Conservation (phyloP, 2,329 filamentous ascomycete species). For the Xylariomycetidae sp. region DNA sequence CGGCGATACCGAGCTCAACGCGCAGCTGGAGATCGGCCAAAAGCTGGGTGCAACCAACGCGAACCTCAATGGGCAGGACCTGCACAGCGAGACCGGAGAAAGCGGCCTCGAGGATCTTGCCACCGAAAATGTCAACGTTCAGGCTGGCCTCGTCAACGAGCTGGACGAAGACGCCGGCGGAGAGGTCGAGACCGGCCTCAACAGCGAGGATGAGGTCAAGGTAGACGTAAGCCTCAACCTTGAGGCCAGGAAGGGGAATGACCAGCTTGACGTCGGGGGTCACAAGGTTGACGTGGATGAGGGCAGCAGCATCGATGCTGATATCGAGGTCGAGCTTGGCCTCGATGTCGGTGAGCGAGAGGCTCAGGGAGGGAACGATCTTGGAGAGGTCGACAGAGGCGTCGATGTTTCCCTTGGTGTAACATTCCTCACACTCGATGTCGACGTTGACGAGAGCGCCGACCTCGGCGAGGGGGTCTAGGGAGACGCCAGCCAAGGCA, state of each 20-base stretch:
- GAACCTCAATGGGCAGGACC: slow-evolving; percentile 41
- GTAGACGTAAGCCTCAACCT: slow-evolving; percentile 41
- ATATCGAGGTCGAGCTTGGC: slow-evolving; percentile 47
- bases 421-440: slow-evolving; percentile 43
- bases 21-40: slow-evolving; percentile 47
- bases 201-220: slow-evolving; percentile 49
- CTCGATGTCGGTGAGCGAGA: slow-evolving; percentile 47
- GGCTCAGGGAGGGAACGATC: slow-evolving; percentile 34
- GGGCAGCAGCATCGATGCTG: slow-evolving; percentile 37
- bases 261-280: slow-evolving; percentile 39
- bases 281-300: slow-evolving; percentile 48
- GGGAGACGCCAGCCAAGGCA: slow-evolving; percentile 20
- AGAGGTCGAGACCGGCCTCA: slow-evolving; percentile 45
- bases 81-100: slow-evolving; percentile 46
- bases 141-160: slow-evolving; percentile 41
- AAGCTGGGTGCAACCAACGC: slow-evolving; percentile 39
- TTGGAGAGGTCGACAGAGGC: slow-evolving; percentile 38
- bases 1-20: slow-evolving; percentile 37
- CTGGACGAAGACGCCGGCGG: slow-evolving; percentile 47
- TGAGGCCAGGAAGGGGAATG: slow-evolving; percentile 36
- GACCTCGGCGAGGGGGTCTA: slow-evolving; percentile 35
- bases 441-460: slow-evolving; percentile 22
- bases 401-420: slow-evolving; percentile 43
- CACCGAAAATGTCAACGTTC: slow-evolving; percentile 36
- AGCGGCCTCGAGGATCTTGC: slow-evolving; percentile 40